Evolutionary conservation across 371 early-diverging fungal genomes (phyloP).

Genomic region (Sporodiniella umbellata): DNA sequence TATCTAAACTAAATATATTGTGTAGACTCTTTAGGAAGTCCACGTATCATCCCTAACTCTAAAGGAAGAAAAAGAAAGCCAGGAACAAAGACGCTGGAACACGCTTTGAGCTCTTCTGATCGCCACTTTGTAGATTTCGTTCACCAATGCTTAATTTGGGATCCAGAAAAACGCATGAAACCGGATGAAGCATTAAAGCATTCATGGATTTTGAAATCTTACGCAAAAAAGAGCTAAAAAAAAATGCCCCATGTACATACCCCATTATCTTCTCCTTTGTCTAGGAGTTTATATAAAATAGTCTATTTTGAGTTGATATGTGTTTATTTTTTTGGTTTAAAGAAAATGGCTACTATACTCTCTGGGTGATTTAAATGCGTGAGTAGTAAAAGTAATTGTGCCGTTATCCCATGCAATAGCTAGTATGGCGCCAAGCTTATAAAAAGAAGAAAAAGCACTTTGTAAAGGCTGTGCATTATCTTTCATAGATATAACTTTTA

Average conservation of each 20-base stretch:
- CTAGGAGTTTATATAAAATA: not conserved
- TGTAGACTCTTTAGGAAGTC: constrained; percentile 61
- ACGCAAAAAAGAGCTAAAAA: not conserved
- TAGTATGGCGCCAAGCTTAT: constrained; percentile 17
- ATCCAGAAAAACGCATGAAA: constrained; percentile 79
- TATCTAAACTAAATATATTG: constrained; percentile 20
- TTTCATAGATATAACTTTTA: constrained; percentile 6
- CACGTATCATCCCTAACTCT: constrained; percentile 71
- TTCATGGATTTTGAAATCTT: constrained; percentile 46
- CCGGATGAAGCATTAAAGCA: constrained; percentile 78
- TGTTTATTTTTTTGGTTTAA: not conserved
- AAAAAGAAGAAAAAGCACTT: constrained; percentile 16
- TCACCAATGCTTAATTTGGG: constrained; percentile 80
- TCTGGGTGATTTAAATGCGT: constrained; percentile 3
- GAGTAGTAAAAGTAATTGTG: constrained; percentile 27
- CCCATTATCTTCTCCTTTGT: not conserved
- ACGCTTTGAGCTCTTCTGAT: constrained; percentile 68
- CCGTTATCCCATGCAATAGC: constrained; percentile 31
- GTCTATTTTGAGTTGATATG: too few species aligned
- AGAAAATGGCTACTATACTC: not conserved
- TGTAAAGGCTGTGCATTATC: constrained; percentile 17
- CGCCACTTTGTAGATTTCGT: constrained; percentile 81
- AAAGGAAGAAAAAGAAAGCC: constrained; percentile 86
- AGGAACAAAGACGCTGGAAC: constrained; percentile 66
- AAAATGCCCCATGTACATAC: not conserved